Percentiles rank a stretch among this genome's conserved stretches.
phyloP scores from a whole-genome alignment of 371 early-diverging fungal genomes.

The Fennellomyces sp. region DNA sequence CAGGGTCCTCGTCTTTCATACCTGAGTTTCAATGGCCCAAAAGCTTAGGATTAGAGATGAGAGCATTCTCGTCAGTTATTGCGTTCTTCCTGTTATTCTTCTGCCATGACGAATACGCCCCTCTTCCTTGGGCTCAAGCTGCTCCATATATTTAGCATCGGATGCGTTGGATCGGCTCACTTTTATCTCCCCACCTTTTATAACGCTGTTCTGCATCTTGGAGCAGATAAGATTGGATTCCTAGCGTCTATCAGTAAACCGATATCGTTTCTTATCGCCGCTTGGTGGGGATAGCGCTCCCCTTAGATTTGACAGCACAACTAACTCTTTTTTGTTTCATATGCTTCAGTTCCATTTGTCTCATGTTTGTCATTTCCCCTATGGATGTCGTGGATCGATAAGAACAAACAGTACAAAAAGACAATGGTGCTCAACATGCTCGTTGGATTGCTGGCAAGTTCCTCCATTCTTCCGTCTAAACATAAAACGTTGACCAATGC shows the following conservation, averaged over 20 bases:
- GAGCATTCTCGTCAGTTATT: no score
- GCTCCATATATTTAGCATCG: slow-evolving; percentile 38
- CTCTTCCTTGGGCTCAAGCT: slow-evolving; percentile 34
- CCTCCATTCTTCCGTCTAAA: not conserved
- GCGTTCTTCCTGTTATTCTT: not conserved
- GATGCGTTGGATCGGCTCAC: slow-evolving; percentile 36
- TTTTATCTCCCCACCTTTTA: slow-evolving; percentile 42
- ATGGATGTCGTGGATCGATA: slow-evolving; percentile 36
- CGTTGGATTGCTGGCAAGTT: slow-evolving; percentile 28
- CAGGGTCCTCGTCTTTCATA: no score
- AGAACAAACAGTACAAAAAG: slow-evolving; percentile 26
- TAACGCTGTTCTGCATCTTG: slow-evolving; percentile 27
- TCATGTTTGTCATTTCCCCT: slow-evolving; percentile 40
- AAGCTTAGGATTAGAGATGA: no score
- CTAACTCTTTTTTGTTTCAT: not conserved
- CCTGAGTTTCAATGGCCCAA: no score
- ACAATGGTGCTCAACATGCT: slow-evolving; percentile 36
- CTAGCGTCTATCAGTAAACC: slow-evolving; percentile 36
- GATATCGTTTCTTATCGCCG: not conserved
- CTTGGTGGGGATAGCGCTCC: not conserved
- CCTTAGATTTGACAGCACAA: no score
- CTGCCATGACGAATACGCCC: not conserved
- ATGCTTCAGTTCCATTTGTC: slow-evolving; percentile 33
- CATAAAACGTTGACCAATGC: slow-evolving; percentile 5
- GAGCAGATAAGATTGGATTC: slow-evolving; percentile 41